Evolutionary conservation across 768 basidiomycete genomes (phyloP), one percentile per base, ranked within the genome.

Genomic region (Cubamyces lactineus): DNA sequence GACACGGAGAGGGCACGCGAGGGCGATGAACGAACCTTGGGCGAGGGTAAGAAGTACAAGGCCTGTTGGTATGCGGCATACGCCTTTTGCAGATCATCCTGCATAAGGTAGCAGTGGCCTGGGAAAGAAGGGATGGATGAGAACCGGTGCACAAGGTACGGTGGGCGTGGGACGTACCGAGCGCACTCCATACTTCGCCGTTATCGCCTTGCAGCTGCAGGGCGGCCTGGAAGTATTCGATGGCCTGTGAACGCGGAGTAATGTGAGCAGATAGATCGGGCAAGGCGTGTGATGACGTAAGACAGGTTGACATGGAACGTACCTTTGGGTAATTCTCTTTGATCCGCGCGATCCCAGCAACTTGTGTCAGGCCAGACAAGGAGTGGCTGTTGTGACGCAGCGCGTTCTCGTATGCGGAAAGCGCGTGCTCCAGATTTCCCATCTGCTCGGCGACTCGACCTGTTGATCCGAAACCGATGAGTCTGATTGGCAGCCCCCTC

Each of bases 11-110:
- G 65, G 34, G 30, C 41, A 39, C 47, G 23, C 26, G 23, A 23
- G 45, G 53, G 34, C 4, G 57, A 23, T 26, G n/a, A 56, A 70
- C 74, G 28, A 68, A 91, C 93, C 82, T 97, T 97, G 16, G 96
- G 96, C 69, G 96, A 96, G 2, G 94, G 94, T 40, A 99, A 85
- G 65, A 96, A 84, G 74, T 96, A 98, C 23, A 99, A 83, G 2
- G 97, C 97, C 74, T 98, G 96, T 76, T 99, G 96, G 76, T 99
- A 99, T 16, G 97, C 96, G 0, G 92, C 89, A 75, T 98, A 98
- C 0, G 97, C 97, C 79, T 96, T 97, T 79, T 96, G 95, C 48
- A 99, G 85, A 78, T 98, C 95, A 73, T 98, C 97, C 73, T 97
- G 96, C 96, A 97, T 98, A 62, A 99, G 87, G 75, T 96, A 95